Conservation (phyloP, 805 yeast species). For the Pichia californica region DNA sequence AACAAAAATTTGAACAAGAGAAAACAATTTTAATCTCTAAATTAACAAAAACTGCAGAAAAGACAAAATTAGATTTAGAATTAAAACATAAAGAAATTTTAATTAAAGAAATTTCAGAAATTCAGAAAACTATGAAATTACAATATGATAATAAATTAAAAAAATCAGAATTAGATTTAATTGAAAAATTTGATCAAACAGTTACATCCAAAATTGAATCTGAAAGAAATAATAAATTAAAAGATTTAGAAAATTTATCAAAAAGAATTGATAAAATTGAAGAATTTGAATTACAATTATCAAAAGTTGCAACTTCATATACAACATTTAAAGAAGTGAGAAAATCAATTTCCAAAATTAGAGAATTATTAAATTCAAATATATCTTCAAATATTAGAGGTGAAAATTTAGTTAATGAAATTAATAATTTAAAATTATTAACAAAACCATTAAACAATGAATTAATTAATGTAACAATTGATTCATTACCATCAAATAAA, state of each 20-base stretch:
- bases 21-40: constrained; percentile 36
- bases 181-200: constrained; percentile 56
- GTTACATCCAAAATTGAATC: constrained; percentile 54
- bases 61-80: constrained; percentile 56
- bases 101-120: constrained; percentile 57
- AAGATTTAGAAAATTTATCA: constrained; percentile 57
- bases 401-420: constrained; percentile 41
- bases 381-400: constrained; percentile 36
- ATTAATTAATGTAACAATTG: constrained; percentile 35
- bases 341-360: constrained; percentile 37
- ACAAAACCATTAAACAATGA: constrained; percentile 32
- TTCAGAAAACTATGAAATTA: constrained; percentile 55
- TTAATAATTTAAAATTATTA: constrained; percentile 31
- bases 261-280: constrained; percentile 50
- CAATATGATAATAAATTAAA: constrained; percentile 72
- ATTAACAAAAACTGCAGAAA: constrained; percentile 50
- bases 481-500: constrained; percentile 37
- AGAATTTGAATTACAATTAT: constrained; percentile 39
- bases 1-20: constrained; percentile 30
- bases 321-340: constrained; percentile 37
- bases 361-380: constrained; percentile 31
- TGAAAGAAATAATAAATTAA: constrained; percentile 76
- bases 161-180: constrained; percentile 60
- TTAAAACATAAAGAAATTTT: constrained; percentile 53
- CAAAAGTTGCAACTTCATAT: constrained; percentile 36